These are phyloP conservation scores for Excoecaria cochinchinensis DNA, from an alignment of 345 rosid species.

Conservation along the genomic window DNA sequence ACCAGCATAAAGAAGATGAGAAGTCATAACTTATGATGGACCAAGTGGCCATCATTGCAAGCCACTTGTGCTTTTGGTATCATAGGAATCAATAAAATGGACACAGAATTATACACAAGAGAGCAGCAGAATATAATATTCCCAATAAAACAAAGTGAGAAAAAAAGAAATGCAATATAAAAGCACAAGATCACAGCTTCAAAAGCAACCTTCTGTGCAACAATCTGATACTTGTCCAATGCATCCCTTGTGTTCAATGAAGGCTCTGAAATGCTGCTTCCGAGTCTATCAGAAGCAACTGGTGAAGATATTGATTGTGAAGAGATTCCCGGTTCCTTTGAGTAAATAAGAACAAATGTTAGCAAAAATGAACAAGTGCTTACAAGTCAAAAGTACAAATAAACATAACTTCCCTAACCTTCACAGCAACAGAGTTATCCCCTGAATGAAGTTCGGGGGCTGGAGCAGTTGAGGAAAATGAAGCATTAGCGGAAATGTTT, in stretches of 20 bases:
- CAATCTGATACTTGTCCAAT: constrained; percentile 78
- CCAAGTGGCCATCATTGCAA: neutral
- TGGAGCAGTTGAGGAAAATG: constrained; percentile 46
- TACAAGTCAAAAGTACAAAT: constrained; percentile 13
- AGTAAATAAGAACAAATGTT: constrained; percentile 15
- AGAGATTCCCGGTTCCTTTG: constrained; percentile 50
- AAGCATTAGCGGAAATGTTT: constrained; percentile 39
- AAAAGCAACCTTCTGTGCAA: constrained; percentile 70
- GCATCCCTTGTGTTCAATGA: constrained; percentile 84
- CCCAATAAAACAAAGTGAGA: neutral
- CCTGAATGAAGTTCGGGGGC: constrained; percentile 48
- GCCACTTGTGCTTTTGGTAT: neutral
- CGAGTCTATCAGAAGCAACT: constrained; percentile 59
- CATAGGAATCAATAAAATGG: neutral
- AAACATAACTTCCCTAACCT: constrained; percentile 37
- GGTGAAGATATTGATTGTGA: constrained; percentile 50
- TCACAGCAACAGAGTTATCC: constrained; percentile 48
- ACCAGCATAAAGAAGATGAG: neutral
- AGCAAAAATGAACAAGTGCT: constrained; percentile 8
- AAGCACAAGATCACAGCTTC: constrained; percentile 1
- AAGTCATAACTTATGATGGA: neutral
- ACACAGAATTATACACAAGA: neutral
- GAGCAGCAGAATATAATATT: neutral
- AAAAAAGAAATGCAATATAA: neutral
- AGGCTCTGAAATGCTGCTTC: constrained; percentile 58